Conservation (phyloP, 1,139 yeast species). For the Saccharomyces hybrid region DNA sequence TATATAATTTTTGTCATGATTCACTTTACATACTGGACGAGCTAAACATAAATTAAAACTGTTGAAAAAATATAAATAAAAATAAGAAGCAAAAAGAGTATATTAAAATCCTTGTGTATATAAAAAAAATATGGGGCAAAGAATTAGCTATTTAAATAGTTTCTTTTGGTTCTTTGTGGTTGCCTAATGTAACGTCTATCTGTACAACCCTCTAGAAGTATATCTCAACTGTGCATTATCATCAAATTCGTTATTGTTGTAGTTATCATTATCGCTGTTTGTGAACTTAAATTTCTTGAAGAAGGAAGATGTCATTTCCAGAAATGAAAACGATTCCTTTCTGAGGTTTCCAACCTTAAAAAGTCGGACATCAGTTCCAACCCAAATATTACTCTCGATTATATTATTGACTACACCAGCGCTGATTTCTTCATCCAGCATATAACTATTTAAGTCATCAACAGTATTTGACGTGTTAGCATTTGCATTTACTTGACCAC, state of each 20-base stretch:
- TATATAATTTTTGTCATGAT: too few relatives aligned
- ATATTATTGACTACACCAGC: constrained; percentile 2
- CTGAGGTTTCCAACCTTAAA: constrained; percentile 44
- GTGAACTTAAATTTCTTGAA: constrained; percentile 25
- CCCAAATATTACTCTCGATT: constrained; percentile 45
- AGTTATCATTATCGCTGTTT: constrained; percentile 13
- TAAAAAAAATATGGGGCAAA: not conserved
- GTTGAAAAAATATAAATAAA: not conserved
- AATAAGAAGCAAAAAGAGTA: not conserved
- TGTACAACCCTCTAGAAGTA: not conserved
- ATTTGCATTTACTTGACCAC: not conserved
- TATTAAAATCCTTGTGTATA: not conserved
- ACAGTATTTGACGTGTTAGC: constrained; percentile 3
- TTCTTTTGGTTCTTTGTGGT: not conserved
- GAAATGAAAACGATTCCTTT: constrained; percentile 29
- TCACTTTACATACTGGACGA: too few relatives aligned
- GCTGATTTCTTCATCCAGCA: constrained; percentile 13
- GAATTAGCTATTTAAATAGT: not conserved
- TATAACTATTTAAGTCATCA: constrained; percentile 10
- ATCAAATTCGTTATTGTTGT: not conserved
- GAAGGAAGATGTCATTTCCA: constrained; percentile 32
- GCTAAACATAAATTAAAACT: too few relatives aligned
- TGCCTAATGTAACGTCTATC: not conserved
- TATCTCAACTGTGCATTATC: not conserved
- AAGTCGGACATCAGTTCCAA: constrained; percentile 50